phyloP scores from a whole-genome alignment of 495 filamentous ascomycete species.

The Hypomontagnella monticulosa region DNA sequence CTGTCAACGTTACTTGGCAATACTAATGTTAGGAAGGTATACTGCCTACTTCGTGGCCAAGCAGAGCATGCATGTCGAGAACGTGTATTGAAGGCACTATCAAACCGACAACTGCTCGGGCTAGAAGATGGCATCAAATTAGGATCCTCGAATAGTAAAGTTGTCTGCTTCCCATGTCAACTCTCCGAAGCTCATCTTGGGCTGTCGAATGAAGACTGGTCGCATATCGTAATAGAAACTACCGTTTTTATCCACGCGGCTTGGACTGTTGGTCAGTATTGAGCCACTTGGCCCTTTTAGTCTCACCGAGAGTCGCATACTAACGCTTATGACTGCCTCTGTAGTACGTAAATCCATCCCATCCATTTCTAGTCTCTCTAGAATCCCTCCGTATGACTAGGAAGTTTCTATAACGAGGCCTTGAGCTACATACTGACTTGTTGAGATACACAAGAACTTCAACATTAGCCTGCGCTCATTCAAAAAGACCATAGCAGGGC shows the following conservation, averaged over 20 bases:
- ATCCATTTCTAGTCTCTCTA: too few species aligned
- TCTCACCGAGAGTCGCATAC: too few species aligned
- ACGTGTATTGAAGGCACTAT: constrained; percentile 62
- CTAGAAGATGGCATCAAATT: background rate
- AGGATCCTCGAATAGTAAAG: background rate
- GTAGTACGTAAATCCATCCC: too few species aligned
- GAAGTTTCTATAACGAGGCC: too few species aligned
- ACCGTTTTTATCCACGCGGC: constrained; percentile 68
- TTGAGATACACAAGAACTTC: constrained; percentile 58
- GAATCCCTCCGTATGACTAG: too few species aligned
- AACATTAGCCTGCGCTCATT: constrained; percentile 63
- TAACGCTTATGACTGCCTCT: too few species aligned
- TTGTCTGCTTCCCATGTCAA: constrained; percentile 43
- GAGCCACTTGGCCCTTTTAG: too few species aligned
- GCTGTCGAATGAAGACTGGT: constrained; percentile 44
- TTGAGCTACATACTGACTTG: too few species aligned
- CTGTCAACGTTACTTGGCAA: constrained; percentile 56
- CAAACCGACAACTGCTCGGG: constrained; percentile 18
- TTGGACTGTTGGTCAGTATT: constrained; percentile 62
- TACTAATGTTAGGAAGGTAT: constrained; percentile 55
- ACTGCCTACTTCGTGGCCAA: constrained; percentile 62
- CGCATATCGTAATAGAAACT: constrained; percentile 50
- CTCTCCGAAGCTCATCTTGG: constrained; percentile 54
- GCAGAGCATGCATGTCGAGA: constrained; percentile 43
- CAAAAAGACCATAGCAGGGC: constrained; percentile 62